phyloP scores from a whole-genome alignment of 768 basidiomycete genomes.

The Boletus rubropictus region DNA sequence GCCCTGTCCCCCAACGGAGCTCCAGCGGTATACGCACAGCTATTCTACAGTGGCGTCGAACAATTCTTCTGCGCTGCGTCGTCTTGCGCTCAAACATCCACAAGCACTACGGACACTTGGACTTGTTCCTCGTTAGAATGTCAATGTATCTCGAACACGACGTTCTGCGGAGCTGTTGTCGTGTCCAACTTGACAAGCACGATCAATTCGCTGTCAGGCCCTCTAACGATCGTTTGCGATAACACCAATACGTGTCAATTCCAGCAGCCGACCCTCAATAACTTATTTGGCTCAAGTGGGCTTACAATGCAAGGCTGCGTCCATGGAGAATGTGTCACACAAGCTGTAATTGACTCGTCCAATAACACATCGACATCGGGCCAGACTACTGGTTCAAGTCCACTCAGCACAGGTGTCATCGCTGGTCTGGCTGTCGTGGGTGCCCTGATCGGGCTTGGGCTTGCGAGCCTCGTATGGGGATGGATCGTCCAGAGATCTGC shows the following conservation, averaged over 20 bases:
- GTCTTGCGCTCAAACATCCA: slow-evolving; percentile 58
- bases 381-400: slow-evolving; percentile 30
- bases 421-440: slow-evolving; percentile 87
- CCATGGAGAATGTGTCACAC: slow-evolving; percentile 86
- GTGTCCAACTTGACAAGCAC: slow-evolving; percentile 47
- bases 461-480: slow-evolving; percentile 60
- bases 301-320: slow-evolving; percentile 67
- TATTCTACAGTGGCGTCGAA: slow-evolving; percentile 76
- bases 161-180: slow-evolving; percentile 64
- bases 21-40: slow-evolving; percentile 56
- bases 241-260: slow-evolving; percentile 64
- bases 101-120: slow-evolving; percentile 47
- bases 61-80: slow-evolving; percentile 83
- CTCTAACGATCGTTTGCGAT: slow-evolving; percentile 65
- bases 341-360: slow-evolving; percentile 64
- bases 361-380: slow-evolving; percentile 33
- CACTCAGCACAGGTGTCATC: slow-evolving; percentile 78
- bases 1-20: slow-evolving; percentile 44
- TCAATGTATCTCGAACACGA: slow-evolving; percentile 58
- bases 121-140: slow-evolving; percentile 70
- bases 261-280: slow-evolving; percentile 61
- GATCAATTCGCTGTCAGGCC: slow-evolving; percentile 62
- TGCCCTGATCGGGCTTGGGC: slow-evolving; percentile 48
- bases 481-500: slow-evolving; percentile 57
- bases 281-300: slow-evolving; percentile 68